These are phyloP conservation scores for Casuarina cunninghamiana DNA, from an alignment of 306 rosid genomes.

Conservation along the genomic window DNA sequence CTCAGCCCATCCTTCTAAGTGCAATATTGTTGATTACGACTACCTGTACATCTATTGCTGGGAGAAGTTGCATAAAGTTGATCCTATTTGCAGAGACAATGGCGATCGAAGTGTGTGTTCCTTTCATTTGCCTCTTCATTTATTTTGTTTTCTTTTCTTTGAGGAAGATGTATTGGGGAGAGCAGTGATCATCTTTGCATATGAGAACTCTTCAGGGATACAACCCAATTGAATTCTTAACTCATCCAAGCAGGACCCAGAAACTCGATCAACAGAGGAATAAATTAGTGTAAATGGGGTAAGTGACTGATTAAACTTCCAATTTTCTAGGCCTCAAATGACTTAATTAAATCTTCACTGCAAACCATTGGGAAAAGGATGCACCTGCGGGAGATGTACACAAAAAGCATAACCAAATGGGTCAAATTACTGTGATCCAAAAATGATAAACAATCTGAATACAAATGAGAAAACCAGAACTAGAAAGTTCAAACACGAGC, in stretches of 20 bases:
- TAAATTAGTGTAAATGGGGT: no score
- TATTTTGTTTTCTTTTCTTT: neutral
- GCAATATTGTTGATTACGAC: neutral
- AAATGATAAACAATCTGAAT: constrained; percentile 4
- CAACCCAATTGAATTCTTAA: no score
- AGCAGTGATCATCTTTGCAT: no score
- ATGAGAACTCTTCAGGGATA: no score
- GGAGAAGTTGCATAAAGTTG: neutral
- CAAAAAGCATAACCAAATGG: constrained; percentile 30
- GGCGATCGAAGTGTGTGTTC: neutral
- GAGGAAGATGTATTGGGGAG: no score
- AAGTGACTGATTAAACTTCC: no score
- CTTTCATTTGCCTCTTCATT: neutral
- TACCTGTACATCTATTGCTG: neutral
- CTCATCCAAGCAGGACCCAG: no score
- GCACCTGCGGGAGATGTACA: constrained; percentile 6
- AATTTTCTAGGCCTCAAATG: no score
- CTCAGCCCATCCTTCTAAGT: neutral
- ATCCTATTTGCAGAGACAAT: neutral
- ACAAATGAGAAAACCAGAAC: constrained; percentile 25
- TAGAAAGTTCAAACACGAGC: constrained; percentile 19
- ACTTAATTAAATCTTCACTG: no score
- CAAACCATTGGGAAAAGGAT: no score
- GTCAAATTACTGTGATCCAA: constrained; percentile 16
- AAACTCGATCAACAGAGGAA: no score